Base-by-base conservation (phyloP, 768 basidiomycete genomes). In the Hygrophorus pudorinus region DNA sequence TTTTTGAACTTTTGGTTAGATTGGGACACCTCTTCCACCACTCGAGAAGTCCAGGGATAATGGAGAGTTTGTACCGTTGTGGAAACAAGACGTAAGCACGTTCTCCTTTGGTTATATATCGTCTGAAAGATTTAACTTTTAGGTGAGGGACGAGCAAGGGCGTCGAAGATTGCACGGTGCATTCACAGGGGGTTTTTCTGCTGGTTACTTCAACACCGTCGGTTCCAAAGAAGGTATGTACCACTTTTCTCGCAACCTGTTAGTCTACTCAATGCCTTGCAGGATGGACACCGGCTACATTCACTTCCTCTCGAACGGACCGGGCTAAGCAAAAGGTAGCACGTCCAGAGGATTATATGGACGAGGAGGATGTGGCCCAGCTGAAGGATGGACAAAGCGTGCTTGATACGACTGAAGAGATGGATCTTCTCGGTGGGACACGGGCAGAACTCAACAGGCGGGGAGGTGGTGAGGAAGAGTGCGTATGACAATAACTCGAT, bases 181-280 rank as follows among this genome's bases (percentile, higher is more conserved):
- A 3, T 99, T 98, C 66, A 97, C 93, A 0, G 96, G 96, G 17
- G 96, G 96, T 9, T 99, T 91, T 71, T 91, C 87, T 44, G 96
- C 96, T 20, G 94, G 94, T 0, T 97, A 97, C 65, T 97, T 84
- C 69, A 98, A 98, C 61, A 75, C 83, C 1, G 94, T 94, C 30
- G 96, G 96, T 1, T 92, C 88, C 5, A 90, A 94, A 61, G 93
- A 98, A 76, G 93, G 93, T 81, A 45, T 20, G 67, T 53, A 30
- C 38, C 13, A 21, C 16, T 11, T 16, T 3, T 27, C 34, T n/a
- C 35, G 5, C 10, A 5, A 10, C 5, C n/a, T 16, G 11, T 38
- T 45, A 1, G 20, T 41, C 4, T 21, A 16, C 28, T 17, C 14
- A 21, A 42, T n/a, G 32, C 47, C 6, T 16, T 21, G n/a, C 52